phyloP scores from a whole-genome alignment of 306 rosid genomes.

The Vachellia collinsii region DNA sequence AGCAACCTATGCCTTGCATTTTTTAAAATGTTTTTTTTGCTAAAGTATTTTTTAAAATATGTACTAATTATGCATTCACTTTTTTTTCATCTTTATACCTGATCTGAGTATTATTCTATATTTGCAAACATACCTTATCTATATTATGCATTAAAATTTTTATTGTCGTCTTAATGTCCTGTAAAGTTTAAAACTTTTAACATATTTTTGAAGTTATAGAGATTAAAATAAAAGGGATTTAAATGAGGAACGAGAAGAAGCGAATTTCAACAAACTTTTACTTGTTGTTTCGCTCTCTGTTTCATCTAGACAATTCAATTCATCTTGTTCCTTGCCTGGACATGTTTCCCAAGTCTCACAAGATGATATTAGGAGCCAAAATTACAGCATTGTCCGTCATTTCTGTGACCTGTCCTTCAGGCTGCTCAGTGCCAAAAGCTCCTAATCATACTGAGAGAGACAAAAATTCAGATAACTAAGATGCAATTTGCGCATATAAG shows the following conservation, averaged over 20 bases:
- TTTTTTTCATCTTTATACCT: no score
- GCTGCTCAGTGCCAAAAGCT: constrained; percentile 23
- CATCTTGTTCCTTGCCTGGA: constrained; percentile 32
- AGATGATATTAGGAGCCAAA: constrained; percentile 33
- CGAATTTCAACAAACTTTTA: no score
- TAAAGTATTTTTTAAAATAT: no score
- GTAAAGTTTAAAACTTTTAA: background rate
- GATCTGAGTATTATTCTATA: no score
- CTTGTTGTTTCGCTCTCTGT: background rate
- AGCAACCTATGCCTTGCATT: background rate
- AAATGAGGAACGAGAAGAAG: no score
- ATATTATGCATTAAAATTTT: constrained; percentile 45
- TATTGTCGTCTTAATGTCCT: background rate
- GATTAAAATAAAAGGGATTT: no score
- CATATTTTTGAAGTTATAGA: background rate
- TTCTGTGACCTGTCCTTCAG: constrained; percentile 22
- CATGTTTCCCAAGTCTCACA: constrained; percentile 43
- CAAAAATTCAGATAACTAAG: constrained; percentile 12
- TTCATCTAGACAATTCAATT: background rate
- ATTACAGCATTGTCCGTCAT: constrained; percentile 12
- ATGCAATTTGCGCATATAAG: background rate
- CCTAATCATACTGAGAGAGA: background rate
- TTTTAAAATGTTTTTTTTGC: no score
- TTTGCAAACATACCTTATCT: background rate
- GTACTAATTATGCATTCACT: no score